Conservation (phyloP, 768 basidiomycete genomes). For the Rhodotorula paludigena region DNA sequence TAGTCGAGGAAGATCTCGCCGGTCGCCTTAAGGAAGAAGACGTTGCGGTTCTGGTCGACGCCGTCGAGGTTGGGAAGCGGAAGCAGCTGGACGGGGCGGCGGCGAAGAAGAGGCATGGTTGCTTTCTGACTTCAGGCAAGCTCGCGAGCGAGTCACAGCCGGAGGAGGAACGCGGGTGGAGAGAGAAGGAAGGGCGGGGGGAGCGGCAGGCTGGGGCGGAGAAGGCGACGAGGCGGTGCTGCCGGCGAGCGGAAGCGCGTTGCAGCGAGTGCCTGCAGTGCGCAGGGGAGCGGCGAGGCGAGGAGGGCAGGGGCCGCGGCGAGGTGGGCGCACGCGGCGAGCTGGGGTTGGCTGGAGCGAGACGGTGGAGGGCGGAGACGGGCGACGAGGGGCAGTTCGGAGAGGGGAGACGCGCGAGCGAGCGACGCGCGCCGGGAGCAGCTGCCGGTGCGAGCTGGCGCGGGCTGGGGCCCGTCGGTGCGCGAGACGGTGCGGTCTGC, state of each 20-base stretch:
- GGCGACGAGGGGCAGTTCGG: no score
- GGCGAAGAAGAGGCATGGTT: slow-evolving; percentile 46
- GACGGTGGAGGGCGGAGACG: background rate
- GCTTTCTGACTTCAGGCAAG: background rate
- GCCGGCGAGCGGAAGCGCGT: background rate
- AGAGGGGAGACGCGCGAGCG: no score
- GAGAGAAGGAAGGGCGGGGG: background rate
- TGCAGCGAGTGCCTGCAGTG: background rate
- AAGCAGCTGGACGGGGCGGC: slow-evolving; percentile 45
- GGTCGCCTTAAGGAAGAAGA: slow-evolving; percentile 88
- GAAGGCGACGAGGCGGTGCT: background rate
- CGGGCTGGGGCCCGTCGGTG: no score
- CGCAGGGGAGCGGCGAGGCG: background rate
- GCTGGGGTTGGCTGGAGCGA: background rate
- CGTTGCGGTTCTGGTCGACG: slow-evolving; percentile 57
- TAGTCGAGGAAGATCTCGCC: slow-evolving; percentile 97
- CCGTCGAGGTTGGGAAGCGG: slow-evolving; percentile 43
- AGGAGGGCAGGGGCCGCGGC: background rate
- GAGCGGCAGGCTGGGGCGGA: background rate
- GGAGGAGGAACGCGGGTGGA: background rate
- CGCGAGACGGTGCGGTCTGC: no score
- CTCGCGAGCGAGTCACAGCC: background rate
- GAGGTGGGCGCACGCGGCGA: no score
- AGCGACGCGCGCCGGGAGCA: background rate
- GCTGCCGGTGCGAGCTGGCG: background rate